Base-by-base conservation (phyloP, 768 basidiomycete species). In the Leccinum subtestaceum region DNA sequence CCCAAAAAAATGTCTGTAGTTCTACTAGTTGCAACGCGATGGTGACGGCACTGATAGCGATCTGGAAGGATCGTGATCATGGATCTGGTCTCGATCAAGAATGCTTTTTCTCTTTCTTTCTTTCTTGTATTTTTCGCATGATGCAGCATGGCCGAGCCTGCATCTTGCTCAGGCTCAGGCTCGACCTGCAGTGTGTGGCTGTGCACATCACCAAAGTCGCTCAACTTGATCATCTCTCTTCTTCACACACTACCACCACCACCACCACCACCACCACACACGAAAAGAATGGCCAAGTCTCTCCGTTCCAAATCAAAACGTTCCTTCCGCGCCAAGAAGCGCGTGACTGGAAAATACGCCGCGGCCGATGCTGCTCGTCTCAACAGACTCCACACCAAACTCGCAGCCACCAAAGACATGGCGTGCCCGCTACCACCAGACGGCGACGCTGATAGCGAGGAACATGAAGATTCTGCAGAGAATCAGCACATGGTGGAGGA, bases 231-330 rank as follows among this genome's bases (percentile, higher is more conserved):
- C 25, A 12, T n/a, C 34, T 23, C 25, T 3, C 17, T n/a, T n/a
- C 17, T 47, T 25, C 46, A 47, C 46, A 21, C 46, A 47, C 46
- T 15, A 47, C 23, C 17, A 23, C 21, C 21, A 40, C 5, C 13
- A 38, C 10, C 36, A 38, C 36, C 13, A 38, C 34, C 31, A 9
- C 9, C 15, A 45, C 10, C 19, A 21, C 21, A 11, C 45, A 21
- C 21, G 12, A 17, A n/a, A 31, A n/a, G 21, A 43, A 65, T 94
- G 91, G 91, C 88, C 46, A 94, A 94, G 79, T 92, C 90, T 47
- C 80, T 84, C 43, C 79, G 92, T 68, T 91, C 90, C 7, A 94
- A 94, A 75, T 80, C 82, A 51, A 94, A 93, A 70, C 88, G 92
- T 31, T 75, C 82, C 13, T 90, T 84, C 73, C 88, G 91, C 64